These are phyloP conservation scores for Penicillium dipodomyicola DNA, from an alignment of 495 filamentous ascomycete genomes.

Conservation along the genomic window DNA sequence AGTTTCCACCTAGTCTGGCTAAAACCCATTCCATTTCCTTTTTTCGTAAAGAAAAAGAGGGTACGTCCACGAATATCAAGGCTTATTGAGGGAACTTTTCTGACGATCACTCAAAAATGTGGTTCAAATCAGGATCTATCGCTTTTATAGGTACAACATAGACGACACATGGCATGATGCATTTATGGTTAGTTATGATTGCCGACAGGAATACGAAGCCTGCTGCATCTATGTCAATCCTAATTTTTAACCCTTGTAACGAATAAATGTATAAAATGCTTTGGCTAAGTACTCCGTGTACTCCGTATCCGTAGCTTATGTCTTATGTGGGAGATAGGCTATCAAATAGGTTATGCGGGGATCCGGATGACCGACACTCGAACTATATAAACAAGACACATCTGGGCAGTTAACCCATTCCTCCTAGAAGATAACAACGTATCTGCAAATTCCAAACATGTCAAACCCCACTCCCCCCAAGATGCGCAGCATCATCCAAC, in stretches of 20 bases:
- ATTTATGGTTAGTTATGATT: neutral
- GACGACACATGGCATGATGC: too few species aligned
- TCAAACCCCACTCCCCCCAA: neutral
- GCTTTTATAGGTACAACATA: too few species aligned
- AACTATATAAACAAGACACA: neutral
- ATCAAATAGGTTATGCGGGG: conserved; percentile 9
- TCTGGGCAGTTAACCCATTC: neutral
- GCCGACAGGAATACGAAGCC: neutral
- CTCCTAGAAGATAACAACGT: neutral
- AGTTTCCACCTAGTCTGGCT: too few species aligned
- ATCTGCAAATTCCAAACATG: neutral
- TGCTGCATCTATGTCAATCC: neutral
- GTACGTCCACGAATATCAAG: neutral
- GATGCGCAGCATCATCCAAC: neutral
- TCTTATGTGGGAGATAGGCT: neutral
- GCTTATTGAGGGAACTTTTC: neutral
- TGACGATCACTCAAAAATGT: too few species aligned
- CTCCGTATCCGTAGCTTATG: too few species aligned
- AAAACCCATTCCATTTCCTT: neutral
- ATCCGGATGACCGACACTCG: neutral
- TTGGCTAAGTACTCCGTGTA: neutral
- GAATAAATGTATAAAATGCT: neutral
- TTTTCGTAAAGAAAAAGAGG: neutral
- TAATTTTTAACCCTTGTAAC: too few species aligned
- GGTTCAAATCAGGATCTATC: too few species aligned